Evolutionary conservation across 1,284 basidiomycete species (phyloP).

Genomic region (Tilletia walkeri): DNA sequence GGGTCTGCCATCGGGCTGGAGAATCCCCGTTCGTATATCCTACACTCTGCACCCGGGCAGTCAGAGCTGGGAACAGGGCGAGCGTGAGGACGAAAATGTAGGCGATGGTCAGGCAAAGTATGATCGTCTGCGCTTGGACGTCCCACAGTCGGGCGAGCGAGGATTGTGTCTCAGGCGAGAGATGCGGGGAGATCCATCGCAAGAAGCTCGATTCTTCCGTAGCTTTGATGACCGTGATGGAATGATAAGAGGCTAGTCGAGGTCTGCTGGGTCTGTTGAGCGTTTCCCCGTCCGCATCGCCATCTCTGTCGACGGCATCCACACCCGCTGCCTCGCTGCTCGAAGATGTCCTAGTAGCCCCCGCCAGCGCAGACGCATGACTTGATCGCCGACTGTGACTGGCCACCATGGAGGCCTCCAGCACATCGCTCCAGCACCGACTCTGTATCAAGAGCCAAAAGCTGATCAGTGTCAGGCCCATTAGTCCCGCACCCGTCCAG

Average conservation of each 20-base stretch:
- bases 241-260: no score
- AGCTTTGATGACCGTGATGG: no score
- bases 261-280: no score
- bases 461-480: conserved; percentile 14
- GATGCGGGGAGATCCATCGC: neutral
- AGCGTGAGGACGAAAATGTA: conserved; percentile 35
- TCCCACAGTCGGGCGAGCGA: conserved; percentile 7
- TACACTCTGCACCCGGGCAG: conserved; percentile 32
- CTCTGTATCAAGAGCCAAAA: conserved; percentile 9
- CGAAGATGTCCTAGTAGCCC: neutral
- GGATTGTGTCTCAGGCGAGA: neutral
- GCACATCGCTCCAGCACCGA: neutral
- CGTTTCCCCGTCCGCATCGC: no score
- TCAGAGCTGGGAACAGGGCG: conserved; percentile 44
- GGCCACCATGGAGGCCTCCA: neutral
- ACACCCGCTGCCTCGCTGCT: neutral
- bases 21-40: neutral
- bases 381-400: neutral
- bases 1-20: conserved; percentile 13
- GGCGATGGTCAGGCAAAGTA: conserved; percentile 31
- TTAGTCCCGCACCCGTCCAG: conserved; percentile 9
- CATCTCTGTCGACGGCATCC: no score
- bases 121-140: conserved; percentile 38
- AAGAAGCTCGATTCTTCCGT: neutral
- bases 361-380: no score